Evolutionary conservation across 2,329 filamentous ascomycete species (phyloP), one percentile per base, ranked within the genome.

Genomic region (Coniosporium tulheliwenetii): DNA sequence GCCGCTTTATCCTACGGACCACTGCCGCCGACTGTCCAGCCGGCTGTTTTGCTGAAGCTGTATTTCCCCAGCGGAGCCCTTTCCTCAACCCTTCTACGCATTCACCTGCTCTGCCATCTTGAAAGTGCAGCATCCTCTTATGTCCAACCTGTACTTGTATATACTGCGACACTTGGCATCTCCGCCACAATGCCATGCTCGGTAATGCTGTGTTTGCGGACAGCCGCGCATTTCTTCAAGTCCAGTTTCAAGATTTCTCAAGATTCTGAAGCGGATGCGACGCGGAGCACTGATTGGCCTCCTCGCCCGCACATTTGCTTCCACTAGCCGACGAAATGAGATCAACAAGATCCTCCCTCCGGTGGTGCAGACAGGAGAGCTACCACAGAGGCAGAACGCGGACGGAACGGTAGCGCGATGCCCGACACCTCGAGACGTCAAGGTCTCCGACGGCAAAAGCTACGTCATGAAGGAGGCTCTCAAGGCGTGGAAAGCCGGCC

Each of bases 391-490:
- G n/a, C 70, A 81, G 45, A 73, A 75, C 52, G 55, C 70, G 39
- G 65, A 74, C 30, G 72, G 79, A 40, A 66, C 63, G 0, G 70
- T 81, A 3, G 62, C 81, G 1, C 73, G 82, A 58, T 71, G 79
- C 2, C 68, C 67, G 37, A n/a, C n/a, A n/a, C 70, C 75, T 14
- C 72, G 81, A 29, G 84, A 89, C 58, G 78, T 77, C 5, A 71
- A 81, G 45, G 71, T 79, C 35, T 89, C 89, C 56, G 69, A 77
- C 45, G 81, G 81, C 39, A 78, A 77, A 57, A 71, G 70, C 2
- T 87, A 82, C 50, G 67, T 85, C 26, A 81, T 89, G 75, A 83
- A 89, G 61, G 79, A 78, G 41, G 77, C 83, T 44, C 59, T 89
- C 39, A 71, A 83, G 41, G 83, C 83, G 1, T 81, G 75, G 67